Percentiles rank a stretch among this genome's conserved stretches.
These are phyloP conservation scores for Acanthochlamys bracteata DNA, from an alignment of 106 monocot species.

Conservation along the genomic window DNA sequence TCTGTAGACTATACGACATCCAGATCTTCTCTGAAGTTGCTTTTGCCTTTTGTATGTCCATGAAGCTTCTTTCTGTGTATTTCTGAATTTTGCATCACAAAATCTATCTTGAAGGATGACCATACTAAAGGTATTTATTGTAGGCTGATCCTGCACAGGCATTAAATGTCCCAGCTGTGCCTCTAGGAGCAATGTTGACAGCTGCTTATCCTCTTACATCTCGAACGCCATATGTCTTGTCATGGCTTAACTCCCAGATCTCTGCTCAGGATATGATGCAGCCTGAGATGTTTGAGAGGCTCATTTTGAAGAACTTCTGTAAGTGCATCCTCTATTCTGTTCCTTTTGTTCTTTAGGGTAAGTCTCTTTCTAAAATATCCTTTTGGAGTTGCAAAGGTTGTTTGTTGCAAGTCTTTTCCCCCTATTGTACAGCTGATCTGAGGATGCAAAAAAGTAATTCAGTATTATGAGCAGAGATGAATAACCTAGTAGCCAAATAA, in stretches of 20 bases:
- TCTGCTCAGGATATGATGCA: constrained; percentile 96
- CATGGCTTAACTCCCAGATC: constrained; percentile 76
- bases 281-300: constrained; percentile 84
- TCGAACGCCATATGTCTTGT: constrained; percentile 75
- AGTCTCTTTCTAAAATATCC: no score
- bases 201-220: constrained; percentile 72
- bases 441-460: no score
- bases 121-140: not conserved
- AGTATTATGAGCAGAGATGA: no score
- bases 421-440: no score
- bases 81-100: not conserved
- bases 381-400: no score
- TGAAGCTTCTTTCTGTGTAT: not conserved
- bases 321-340: constrained; percentile 20
- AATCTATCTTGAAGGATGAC: not conserved
- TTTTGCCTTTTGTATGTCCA: constrained; percentile 86
- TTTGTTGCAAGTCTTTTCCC: no score
- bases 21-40: constrained; percentile 71
- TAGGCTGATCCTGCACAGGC: constrained; percentile 97
- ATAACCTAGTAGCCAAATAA: no score
- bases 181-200: constrained; percentile 73
- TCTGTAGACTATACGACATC: constrained; percentile 91
- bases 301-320: constrained; percentile 90
- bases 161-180: constrained; percentile 85
- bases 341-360: no score